Percentiles rank a stretch among this genome's conserved stretches.
phyloP scores from a whole-genome alignment of 768 basidiomycete species.

The Stropharia rugosoannulata region DNA sequence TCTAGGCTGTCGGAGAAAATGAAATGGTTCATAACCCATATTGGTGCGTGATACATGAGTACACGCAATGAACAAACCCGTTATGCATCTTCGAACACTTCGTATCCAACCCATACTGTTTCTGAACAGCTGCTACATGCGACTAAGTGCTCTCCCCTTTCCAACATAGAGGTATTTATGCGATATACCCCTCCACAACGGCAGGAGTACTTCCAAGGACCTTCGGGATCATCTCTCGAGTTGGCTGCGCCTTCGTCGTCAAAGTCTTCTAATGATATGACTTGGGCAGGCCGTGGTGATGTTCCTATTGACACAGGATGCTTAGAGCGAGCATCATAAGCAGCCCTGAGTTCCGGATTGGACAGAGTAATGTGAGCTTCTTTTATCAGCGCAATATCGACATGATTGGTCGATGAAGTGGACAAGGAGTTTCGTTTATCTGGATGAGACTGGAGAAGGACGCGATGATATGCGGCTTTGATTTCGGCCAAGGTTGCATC shows the following conservation, averaged over 20 bases:
- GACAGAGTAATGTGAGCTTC: conserved; percentile 68
- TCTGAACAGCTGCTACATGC: conserved; percentile 80
- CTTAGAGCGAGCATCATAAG: conserved; percentile 44
- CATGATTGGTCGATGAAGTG: conserved; percentile 6
- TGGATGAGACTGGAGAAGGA: conserved; percentile 65
- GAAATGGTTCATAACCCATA: too few species aligned
- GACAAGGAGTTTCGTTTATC: conserved; percentile 26
- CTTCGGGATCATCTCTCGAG: conserved; percentile 25
- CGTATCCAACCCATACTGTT: conserved; percentile 84
- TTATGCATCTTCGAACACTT: conserved; percentile 35
- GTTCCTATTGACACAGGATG: conserved; percentile 7
- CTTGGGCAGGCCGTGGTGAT: conserved; percentile 69
- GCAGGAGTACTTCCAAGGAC: conserved; percentile 59
- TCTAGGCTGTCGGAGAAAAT: too few species aligned
- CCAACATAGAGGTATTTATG: conserved; percentile 60
- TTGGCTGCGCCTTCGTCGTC: conserved; percentile 23
- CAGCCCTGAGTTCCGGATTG: conserved; percentile 41
- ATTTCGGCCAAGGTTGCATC: conserved; percentile 54
- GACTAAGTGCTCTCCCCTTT: conserved; percentile 68
- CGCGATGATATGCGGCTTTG: conserved; percentile 68
- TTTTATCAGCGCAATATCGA: conserved; percentile 61
- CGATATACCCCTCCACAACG: conserved; percentile 72
- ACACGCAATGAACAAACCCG: too few species aligned
- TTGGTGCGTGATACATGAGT: too few species aligned
- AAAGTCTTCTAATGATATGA: conserved; percentile 80